Conservation (phyloP, 2,329 filamentous ascomycete species). For the Monosporascus ibericus region DNA sequence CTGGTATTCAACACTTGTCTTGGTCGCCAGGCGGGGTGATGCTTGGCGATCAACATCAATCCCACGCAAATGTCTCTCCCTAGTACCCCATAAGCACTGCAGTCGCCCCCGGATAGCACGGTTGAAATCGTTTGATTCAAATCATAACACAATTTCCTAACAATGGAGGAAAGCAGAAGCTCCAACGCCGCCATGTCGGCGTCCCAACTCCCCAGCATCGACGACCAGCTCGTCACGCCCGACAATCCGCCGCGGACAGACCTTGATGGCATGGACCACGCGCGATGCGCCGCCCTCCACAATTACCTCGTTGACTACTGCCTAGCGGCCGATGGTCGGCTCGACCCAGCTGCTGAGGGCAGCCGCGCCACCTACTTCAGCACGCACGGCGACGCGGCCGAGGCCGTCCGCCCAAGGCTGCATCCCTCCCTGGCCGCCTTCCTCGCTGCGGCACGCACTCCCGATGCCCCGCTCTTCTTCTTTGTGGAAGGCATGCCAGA, state of each 20-base stretch:
- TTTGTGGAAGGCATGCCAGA: constrained; percentile 11
- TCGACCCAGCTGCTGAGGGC: constrained; percentile 9
- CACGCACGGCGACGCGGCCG: constrained; percentile 12
- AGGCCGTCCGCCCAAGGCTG: constrained; percentile 18
- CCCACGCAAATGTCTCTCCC: no score
- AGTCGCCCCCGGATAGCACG: no score
- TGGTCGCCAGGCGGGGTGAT: no score
- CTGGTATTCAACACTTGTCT: no score
- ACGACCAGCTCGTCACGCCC: constrained; percentile 19
- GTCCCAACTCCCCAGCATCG: constrained; percentile 6
- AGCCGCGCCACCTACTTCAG: constrained; percentile 15
- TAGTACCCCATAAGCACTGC: no score
- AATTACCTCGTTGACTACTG: constrained; percentile 25
- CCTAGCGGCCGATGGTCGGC: constrained; percentile 18
- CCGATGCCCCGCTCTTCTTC: constrained; percentile 17
- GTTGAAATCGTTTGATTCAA: no score
- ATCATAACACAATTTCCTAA: no score
- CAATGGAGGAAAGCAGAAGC: no score
- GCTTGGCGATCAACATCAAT: no score
- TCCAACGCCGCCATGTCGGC: constrained; percentile 1
- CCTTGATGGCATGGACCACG: constrained; percentile 15
- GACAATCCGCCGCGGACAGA: constrained; percentile 19
- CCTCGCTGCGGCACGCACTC: constrained; percentile 14
- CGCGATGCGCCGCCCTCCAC: constrained; percentile 25
- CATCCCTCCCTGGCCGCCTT: constrained; percentile 19